Evolutionary conservation across 805 yeast genomes (phyloP), one percentile per base, ranked within the genome.

Genomic region (Wickerhamiella shivajii): DNA sequence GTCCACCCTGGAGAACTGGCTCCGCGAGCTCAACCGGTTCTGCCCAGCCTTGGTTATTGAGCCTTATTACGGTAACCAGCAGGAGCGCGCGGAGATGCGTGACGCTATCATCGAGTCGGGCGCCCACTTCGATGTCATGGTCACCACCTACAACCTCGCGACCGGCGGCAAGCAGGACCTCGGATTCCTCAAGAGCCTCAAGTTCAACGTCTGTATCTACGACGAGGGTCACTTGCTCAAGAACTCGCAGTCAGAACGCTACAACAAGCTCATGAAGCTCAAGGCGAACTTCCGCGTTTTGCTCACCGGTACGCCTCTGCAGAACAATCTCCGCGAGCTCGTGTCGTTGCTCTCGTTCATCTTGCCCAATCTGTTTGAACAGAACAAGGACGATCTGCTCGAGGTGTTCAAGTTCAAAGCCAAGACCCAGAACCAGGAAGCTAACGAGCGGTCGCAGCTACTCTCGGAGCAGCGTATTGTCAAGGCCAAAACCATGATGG

Each of bases 221-320:
- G 99, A 90, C 55, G 99, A 90, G 61, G 99, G 99, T 2, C 99
- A 90, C 55, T 75, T 90, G 80, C 64, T 90, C 45, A 90, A 90
- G 53, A 90, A 90, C 55, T 78, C 93, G 3, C 64, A 68, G 39
- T 71, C 90, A 19, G 97, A 87, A 47, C 66, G 99, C 45, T 90
- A 87, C 52, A 64, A 61, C 39, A 87, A 84, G 55, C 63, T 90
- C 40, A 85, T 87, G 93, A 71, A 71, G 47, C 60, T 90, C 34
- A 67, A 66, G 39, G 95, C 90, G 1, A 66, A 69, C n/a, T 90
- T 87, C 59, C 66, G 98, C 46, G 59, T 90, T 20, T 57, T 90
- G 29, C 64, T 90, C 39, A 90, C 99, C 1, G 99, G 99, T 53
- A 90, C 99, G 0, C 99, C 99, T 6, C 60, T 90, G 39, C 99